phyloP scores from a whole-genome alignment of 2,329 filamentous ascomycete species.

The Botrytis deweyae region DNA sequence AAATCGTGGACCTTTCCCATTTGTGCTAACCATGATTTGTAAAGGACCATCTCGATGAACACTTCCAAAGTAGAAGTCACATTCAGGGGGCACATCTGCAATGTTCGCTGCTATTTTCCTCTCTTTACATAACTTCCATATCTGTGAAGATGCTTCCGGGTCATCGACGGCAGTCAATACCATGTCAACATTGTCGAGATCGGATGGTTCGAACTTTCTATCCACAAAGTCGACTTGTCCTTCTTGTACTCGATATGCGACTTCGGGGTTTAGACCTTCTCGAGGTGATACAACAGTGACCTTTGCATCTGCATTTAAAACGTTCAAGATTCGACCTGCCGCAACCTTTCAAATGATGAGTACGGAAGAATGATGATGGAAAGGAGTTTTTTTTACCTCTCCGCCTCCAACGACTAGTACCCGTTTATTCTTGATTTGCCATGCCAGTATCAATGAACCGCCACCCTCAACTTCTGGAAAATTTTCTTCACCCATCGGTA shows the following conservation, averaged over 20 bases:
- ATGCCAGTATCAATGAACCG: conserved; percentile 90
- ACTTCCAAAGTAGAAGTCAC: conserved; percentile 98
- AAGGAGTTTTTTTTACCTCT: conserved; percentile 60
- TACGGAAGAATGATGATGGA: not conserved
- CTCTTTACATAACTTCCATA: conserved; percentile 93
- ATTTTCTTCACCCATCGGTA: conserved; percentile 37
- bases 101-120: conserved; percentile 86
- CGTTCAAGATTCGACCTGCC: conserved; percentile 87
- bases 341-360: conserved; percentile 68
- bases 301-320: conserved; percentile 90
- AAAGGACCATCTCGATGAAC: conserved; percentile 92
- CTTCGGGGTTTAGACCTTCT: conserved; percentile 82
- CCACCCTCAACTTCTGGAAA: conserved; percentile 86
- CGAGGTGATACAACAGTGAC: conserved; percentile 83
- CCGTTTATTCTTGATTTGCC: conserved; percentile 87
- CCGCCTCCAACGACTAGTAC: conserved; percentile 93
- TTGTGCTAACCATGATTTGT: conserved; percentile 98
- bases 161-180: conserved; percentile 93
- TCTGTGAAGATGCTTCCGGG: conserved; percentile 79
- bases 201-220: conserved; percentile 79
- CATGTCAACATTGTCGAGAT: conserved; percentile 85
- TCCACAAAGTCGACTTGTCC: conserved; percentile 78
- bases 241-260: conserved; percentile 74
- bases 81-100: conserved; percentile 93
- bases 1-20: conserved; percentile 89